A percentile compares a stretch with the other conserved stretches of the same genome.
These are phyloP conservation scores for Colletotrichum sp. DNA, from an alignment of 2,329 filamentous ascomycete genomes.

Conservation along the genomic window DNA sequence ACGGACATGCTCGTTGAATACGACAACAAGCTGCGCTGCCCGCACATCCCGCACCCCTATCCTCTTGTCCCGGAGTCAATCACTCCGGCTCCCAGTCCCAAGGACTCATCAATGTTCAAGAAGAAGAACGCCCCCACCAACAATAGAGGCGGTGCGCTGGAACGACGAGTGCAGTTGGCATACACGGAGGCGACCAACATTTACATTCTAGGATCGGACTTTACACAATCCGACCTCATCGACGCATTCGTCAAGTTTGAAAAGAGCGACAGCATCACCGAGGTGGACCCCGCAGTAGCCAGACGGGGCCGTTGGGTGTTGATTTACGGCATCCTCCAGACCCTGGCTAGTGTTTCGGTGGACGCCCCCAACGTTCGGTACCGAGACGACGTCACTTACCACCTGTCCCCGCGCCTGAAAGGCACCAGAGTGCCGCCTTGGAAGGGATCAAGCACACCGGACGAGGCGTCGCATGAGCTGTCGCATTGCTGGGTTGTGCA, in stretches of 20 bases:
- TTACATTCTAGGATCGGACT: slow-evolving; percentile 58
- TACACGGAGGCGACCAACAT: slow-evolving; percentile 67
- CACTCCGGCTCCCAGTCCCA: slow-evolving; percentile 30
- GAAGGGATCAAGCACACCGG: slow-evolving; percentile 39
- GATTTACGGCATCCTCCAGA: slow-evolving; percentile 65
- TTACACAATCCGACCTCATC: slow-evolving; percentile 57
- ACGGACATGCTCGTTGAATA: slow-evolving; percentile 71
- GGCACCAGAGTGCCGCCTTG: slow-evolving; percentile 60
- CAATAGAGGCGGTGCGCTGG: slow-evolving; percentile 34
- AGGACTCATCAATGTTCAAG: slow-evolving; percentile 33
- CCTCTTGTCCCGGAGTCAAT: slow-evolving; percentile 65
- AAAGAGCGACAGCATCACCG: slow-evolving; percentile 54
- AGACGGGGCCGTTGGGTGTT: slow-evolving; percentile 66
- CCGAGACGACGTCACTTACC: slow-evolving; percentile 59
- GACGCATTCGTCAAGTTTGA: slow-evolving; percentile 63
- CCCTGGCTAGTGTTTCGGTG: slow-evolving; percentile 62
- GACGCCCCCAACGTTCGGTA: slow-evolving; percentile 60
- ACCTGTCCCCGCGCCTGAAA: slow-evolving; percentile 59
- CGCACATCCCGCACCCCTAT: slow-evolving; percentile 71
- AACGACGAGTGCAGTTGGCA: slow-evolving; percentile 58
- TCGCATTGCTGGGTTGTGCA: slow-evolving; percentile 58
- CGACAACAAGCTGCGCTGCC: slow-evolving; percentile 66
- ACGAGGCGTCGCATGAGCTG: slow-evolving; percentile 51
- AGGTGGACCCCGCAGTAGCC: slow-evolving; percentile 58
- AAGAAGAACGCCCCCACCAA: slow-evolving; percentile 32